Evolutionary conservation across 2,329 filamentous ascomycete genomes (phyloP), one percentile per base, ranked within the genome.

Genomic region (Cercospora sesami): DNA sequence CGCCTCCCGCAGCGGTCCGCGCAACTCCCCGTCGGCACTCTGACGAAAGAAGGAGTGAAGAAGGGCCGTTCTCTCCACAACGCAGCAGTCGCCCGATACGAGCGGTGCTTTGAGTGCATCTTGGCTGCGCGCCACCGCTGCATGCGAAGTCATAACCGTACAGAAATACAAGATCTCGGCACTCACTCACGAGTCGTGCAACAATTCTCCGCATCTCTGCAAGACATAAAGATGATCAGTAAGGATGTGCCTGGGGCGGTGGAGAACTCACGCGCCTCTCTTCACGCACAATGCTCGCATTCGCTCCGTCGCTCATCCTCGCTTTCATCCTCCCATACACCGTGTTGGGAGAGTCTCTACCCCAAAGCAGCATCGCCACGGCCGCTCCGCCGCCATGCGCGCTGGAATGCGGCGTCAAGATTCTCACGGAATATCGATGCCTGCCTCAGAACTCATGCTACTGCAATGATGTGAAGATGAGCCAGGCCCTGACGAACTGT

Each of bases 391-490:
- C 62, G 36, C 31, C 33, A 18, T 64, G 62, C 62, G 62, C 36
- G 4, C 62, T 26, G 14, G 33, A 33, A 31, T 64, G 62, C 48
- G 63, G 51, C 33, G 21, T 39, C 23, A 36, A 58, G 18, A 64
- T 64, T 21, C 63, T 64, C 51, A 51, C 63, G 2, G 26, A 36
- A n/a, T 64, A 18, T 36, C 16, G 39, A 36, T 64, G 51, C 21
- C 21, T 64, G 23, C 63, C 63, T 2, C 30, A 36, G n/a, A 33
- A 64, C n/a, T 51, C 63, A 6, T 59, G 63, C 63, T 64, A 59
- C 63, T 64, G 51, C 63, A 64, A 64, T 21, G 21, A 57, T 23
- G 62, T 21, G 9, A 18, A 23, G 5, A n/a, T 64, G 18, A 55
- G 33, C 23, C 31, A 31, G 45, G 51, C 62, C 4, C 31, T 64